Evolutionary conservation across 1,284 basidiomycete species (phyloP).

Genomic region (Chiua sp.): DNA sequence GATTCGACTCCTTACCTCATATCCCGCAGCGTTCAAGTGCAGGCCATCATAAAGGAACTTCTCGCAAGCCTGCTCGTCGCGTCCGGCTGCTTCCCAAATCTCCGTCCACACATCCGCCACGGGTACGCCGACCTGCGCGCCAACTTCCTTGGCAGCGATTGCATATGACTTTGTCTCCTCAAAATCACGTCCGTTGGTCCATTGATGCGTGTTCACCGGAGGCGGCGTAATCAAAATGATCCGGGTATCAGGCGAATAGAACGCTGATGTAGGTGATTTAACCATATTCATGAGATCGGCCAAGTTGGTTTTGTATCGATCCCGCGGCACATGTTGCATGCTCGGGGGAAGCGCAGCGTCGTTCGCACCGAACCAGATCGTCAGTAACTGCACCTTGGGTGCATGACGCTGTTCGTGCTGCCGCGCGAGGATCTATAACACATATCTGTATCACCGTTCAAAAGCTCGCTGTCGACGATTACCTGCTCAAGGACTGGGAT

Average conservation of each 20-base stretch:
- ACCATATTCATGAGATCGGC: slow-evolving; percentile 65
- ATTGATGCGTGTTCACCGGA: slow-evolving; percentile 72
- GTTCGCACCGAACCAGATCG: slow-evolving; percentile 92
- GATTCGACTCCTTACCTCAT: slow-evolving; percentile 52
- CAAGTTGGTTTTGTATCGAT: slow-evolving; percentile 72
- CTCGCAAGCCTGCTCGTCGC: slow-evolving; percentile 54
- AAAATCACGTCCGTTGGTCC: slow-evolving; percentile 62
- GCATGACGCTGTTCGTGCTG: slow-evolving; percentile 52
- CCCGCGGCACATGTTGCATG: slow-evolving; percentile 74
- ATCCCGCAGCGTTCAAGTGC: slow-evolving; percentile 77
- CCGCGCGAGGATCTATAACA: slow-evolving; percentile 60
- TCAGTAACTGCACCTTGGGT: slow-evolving; percentile 73
- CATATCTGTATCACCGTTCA: not conserved
- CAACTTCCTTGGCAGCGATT: slow-evolving; percentile 69
- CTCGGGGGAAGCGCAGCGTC: slow-evolving; percentile 70
- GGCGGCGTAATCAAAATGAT: slow-evolving; percentile 86
- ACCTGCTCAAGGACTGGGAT: slow-evolving; percentile 81
- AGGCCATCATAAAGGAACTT: slow-evolving; percentile 73
- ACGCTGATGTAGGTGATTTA: slow-evolving; percentile 61
- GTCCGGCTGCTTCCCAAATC: slow-evolving; percentile 70
- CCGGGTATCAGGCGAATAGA: slow-evolving; percentile 76
- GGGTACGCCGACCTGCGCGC: slow-evolving; percentile 54
- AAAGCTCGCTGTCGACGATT: slow-evolving; percentile 11
- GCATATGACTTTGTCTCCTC: slow-evolving; percentile 71
- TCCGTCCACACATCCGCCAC: slow-evolving; percentile 74